Evolutionary conservation across 768 basidiomycete species (phyloP), one percentile per base, ranked within the genome.

Genomic region (Tricholoma flavovirens): DNA sequence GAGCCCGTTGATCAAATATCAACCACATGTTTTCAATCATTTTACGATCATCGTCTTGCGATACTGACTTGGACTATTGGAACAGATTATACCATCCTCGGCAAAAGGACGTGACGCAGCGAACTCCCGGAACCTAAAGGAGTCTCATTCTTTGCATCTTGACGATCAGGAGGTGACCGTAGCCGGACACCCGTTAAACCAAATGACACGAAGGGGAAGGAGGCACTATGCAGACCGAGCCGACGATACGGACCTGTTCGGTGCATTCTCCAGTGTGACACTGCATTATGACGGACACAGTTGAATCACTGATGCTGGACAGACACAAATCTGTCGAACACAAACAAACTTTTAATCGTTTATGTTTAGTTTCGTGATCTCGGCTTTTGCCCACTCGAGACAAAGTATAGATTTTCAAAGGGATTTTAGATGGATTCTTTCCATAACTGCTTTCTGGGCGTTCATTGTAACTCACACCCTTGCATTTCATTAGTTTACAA

Each of bases 61-160:
- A 32, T 32, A 11, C 30, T 32, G 30, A 32, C 30, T 32, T 32
- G 36, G 14, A 38, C 10, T 56, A 48, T 59, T 56, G 62, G 55
- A 19, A 53, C 72, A 95, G 92, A 96, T 95, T 62, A 77, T 92
- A 24, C 93, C 92, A 46, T 77, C 83, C 45, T 75, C 79, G 57
- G 24, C 24, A 5, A 90, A 87, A 60, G 92, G 87, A 49, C 71
- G 80, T 57, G 93, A 95, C 67, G 87, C 89, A 17, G 83, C 84
- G 71, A 94, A 97, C 74, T 96, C 93, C 77, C 90, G 95, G 48
- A 80, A 87, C 55, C 72, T 97, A 68, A 87, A 92, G 62, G 96
- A 98, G 72, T 94, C 91, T 40, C 83, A 86, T 57, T 94, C 91
- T 59, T 79, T 98, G 65, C 93, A 97, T 70, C 81, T 96, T 62